Conservation (phyloP, 2,329 filamentous ascomycete genomes). For the Colletotrichum cuscutae region DNA sequence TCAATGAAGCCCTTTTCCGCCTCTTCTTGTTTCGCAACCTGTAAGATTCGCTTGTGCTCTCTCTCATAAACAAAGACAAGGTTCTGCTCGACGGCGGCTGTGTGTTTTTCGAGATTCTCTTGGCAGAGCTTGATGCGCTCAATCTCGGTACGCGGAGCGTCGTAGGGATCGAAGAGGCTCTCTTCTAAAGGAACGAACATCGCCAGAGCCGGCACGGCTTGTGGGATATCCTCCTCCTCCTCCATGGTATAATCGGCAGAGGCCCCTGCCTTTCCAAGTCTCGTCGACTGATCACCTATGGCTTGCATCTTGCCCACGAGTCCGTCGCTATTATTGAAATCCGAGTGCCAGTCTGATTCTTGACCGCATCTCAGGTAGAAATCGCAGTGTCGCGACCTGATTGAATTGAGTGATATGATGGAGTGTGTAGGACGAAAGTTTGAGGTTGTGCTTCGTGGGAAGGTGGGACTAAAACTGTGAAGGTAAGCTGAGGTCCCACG, state of each 20-base stretch:
- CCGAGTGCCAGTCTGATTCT: neutral
- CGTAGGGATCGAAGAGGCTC: conserved; percentile 42
- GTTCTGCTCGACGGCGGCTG: conserved; percentile 43
- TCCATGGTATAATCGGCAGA: neutral
- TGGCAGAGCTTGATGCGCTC: conserved; percentile 43
- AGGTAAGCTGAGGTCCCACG: neutral
- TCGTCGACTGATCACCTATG: neutral
- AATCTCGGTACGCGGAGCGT: conserved; percentile 39
- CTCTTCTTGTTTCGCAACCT: conserved; percentile 35
- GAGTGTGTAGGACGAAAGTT: neutral
- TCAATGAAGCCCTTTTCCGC: neutral
- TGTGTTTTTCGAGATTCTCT: conserved; percentile 44
- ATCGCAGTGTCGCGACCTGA: neutral
- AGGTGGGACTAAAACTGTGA: neutral
- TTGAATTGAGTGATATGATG: neutral
- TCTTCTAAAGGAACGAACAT: conserved; percentile 47
- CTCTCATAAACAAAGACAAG: conserved; percentile 46
- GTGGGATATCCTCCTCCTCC: conserved; percentile 37
- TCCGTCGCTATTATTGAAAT: neutral
- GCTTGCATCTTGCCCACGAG: neutral
- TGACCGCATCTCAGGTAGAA: neutral
- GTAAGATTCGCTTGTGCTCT: conserved; percentile 44
- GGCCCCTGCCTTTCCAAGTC: neutral
- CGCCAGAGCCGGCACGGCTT: conserved; percentile 21
- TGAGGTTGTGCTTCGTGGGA: neutral